A percentile compares a stretch with the other conserved stretches of the same genome.
phyloP scores from a whole-genome alignment of 2,329 filamentous ascomycete species.

The Ophiocordyceps camponoti-leonardi region DNA sequence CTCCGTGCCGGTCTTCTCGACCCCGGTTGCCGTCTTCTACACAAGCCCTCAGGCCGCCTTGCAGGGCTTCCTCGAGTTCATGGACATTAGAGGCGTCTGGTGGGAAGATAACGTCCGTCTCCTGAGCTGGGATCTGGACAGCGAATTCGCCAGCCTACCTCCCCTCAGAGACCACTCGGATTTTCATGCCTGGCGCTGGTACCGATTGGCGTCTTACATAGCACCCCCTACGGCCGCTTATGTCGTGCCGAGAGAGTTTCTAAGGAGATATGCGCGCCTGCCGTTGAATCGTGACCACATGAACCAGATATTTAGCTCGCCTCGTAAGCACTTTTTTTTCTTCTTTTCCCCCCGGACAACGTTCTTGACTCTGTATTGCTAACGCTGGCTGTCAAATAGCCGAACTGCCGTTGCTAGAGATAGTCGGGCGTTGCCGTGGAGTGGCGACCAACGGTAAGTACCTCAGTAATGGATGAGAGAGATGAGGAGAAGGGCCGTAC shows the following conservation, averaged over 20 bases:
- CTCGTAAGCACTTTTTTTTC: neutral
- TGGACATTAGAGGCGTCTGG: neutral
- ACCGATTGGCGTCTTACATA: neutral
- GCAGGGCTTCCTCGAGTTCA: neutral
- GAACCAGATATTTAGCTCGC: neutral
- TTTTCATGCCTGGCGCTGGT: neutral
- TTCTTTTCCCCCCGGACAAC: no score
- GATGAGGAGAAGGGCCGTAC: no score
- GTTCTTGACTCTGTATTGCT: no score
- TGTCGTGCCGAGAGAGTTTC: neutral
- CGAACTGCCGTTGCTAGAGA: neutral
- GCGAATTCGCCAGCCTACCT: neutral
- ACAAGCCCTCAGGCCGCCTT: neutral
- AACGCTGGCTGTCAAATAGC: no score
- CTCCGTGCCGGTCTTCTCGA: neutral
- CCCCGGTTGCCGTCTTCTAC: neutral
- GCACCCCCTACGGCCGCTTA: neutral
- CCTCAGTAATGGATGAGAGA: no score
- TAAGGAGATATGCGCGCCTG: neutral
- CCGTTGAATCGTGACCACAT: neutral
- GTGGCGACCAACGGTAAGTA: no score
- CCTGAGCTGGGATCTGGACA: neutral
- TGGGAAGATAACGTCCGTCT: neutral
- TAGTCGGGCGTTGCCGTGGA: no score
- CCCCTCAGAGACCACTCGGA: neutral